Evolutionary conservation across 495 filamentous ascomycete species (phyloP), one percentile per base, ranked within the genome.

Genomic region (Hypoxylon subgilvum): DNA sequence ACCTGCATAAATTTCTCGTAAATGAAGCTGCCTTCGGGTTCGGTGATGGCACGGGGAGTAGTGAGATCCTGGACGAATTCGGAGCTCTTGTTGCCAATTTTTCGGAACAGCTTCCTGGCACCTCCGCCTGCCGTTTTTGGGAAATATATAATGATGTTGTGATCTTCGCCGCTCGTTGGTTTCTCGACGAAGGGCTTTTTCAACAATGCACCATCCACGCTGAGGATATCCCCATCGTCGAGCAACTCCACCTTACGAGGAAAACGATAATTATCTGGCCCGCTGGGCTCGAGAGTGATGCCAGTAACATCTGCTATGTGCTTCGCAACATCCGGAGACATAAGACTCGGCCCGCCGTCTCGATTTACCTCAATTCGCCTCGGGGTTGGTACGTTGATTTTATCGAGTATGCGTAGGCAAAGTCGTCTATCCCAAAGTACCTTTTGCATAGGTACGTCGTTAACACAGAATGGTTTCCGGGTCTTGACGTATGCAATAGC

Each of bases 131-230:
- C 77, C 18, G 86, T 87, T 51, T 86, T 88, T 6, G 91, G 90
- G 68, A 92, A 97, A 69, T 99, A 99, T 40, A 99, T 96, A 68
- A 92, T 87, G 63, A 99, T 96, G 65, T 97, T 99, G 72, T 99
- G 94, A 69, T 99, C 92, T 73, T 99, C 94, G 12, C 95, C 94
- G 70, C 89, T 96, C n/a, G 90, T 88, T 1, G 94, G 94, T 70
- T 99, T 99, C 71, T 99, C 94, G 38, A 99, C 94, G 70, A 97
- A 99, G 0, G 94, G 94, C 63, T 99, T 99, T 55, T 79, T 87
- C 34, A 99, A 81, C 6, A 85, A 65, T 21, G 81, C 78, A 12
- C 92, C 93, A 70, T 97, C 92, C 10, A 97, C 93, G 16, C 87
- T 82, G 46, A 99, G 77, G 8, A 88, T 86, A 59, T 99, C 90